Conservation (phyloP, 805 yeast species). For the Yarrowia osloensis region DNA sequence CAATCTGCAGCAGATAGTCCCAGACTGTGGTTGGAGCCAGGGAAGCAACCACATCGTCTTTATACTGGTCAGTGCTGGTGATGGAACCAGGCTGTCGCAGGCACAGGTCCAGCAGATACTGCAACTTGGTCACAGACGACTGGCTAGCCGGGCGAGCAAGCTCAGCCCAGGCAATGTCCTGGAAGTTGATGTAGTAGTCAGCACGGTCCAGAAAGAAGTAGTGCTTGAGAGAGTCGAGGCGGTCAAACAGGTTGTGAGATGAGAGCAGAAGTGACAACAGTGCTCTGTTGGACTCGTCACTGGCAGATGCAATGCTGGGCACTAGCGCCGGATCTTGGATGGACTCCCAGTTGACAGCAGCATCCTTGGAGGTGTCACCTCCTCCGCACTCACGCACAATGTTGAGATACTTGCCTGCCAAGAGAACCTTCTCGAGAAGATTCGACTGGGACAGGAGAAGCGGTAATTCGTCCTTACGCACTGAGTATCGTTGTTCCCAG, state of each 20-base stretch:
- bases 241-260: constrained; percentile 56
- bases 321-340: constrained; percentile 52
- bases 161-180: constrained; percentile 55
- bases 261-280: constrained; percentile 58
- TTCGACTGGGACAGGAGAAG: constrained; percentile 58
- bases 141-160: constrained; percentile 47
- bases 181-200: constrained; percentile 54
- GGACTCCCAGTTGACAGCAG: constrained; percentile 41
- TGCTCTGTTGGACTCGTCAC: constrained; percentile 63
- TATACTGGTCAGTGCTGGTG: constrained; percentile 43
- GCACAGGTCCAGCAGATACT: constrained; percentile 45
- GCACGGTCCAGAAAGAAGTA: constrained; percentile 60
- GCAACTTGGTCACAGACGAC: constrained; percentile 42
- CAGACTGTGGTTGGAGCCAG: constrained; percentile 41
- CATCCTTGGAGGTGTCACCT: constrained; percentile 42
- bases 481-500: constrained; percentile 59
- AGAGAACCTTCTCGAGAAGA: constrained; percentile 63
- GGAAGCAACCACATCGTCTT: constrained; percentile 43
- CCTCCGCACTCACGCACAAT: constrained; percentile 66
- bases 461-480: constrained; percentile 74
- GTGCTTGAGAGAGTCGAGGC: constrained; percentile 55
- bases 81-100: constrained; percentile 46
- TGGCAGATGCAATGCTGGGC: constrained; percentile 60
- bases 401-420: constrained; percentile 83
- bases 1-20: constrained; percentile 44